Percentiles rank a stretch among this genome's conserved stretches.
phyloP scores from a whole-genome alignment of 805 yeast genomes.

The Candida chilensis region DNA sequence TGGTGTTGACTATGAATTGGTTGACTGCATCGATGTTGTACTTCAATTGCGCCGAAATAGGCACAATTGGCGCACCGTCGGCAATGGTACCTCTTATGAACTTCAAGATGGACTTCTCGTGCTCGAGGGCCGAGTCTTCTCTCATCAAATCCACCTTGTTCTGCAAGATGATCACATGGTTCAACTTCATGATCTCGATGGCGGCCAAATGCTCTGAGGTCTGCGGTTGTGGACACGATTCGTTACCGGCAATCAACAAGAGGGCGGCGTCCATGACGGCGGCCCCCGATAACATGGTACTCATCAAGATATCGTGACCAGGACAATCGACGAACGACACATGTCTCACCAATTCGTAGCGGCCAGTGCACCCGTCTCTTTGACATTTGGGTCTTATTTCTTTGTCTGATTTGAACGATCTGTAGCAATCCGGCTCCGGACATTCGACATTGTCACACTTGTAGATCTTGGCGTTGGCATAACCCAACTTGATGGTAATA shows the following conservation, averaged over 20 bases:
- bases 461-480: conserved; percentile 97
- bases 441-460: conserved; percentile 80
- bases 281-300: conserved; percentile 99
- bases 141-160: conserved; percentile 98
- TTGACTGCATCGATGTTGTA: conserved; percentile 98
- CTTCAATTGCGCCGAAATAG: conserved; percentile 97
- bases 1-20: conserved; percentile 88
- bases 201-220: conserved; percentile 99
- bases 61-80: conserved; percentile 98
- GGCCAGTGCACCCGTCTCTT: conserved; percentile 80
- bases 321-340: conserved; percentile 99
- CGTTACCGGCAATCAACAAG: conserved; percentile 94
- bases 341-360: conserved; percentile 87
- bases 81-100: conserved; percentile 98
- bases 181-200: conserved; percentile 96
- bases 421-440: conserved; percentile 92
- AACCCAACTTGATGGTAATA: conserved; percentile 96
- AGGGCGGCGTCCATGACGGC: conserved; percentile 99
- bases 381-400: conserved; percentile 92
- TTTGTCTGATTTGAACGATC: conserved; percentile 88
- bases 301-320: conserved; percentile 99
- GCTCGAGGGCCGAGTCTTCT: conserved; percentile 93
- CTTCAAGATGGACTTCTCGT: conserved; percentile 83
- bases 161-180: conserved; percentile 92
- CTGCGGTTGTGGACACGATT: conserved; percentile 99